phyloP scores from a whole-genome alignment of 2,329 filamentous ascomycete species.

The Diaporthe capsici region DNA sequence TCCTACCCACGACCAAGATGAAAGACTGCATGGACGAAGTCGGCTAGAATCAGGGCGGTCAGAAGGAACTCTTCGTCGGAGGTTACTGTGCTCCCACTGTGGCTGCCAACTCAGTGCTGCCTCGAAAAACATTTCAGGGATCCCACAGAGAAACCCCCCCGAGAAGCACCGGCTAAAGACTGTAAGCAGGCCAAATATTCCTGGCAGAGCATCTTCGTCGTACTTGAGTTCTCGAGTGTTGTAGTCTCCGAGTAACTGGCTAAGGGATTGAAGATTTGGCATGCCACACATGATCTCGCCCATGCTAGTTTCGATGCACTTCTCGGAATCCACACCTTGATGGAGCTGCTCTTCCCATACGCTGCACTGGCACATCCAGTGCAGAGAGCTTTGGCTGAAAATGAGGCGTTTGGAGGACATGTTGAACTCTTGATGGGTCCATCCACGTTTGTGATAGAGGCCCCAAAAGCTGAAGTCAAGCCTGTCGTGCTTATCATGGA shows the following conservation, averaged over 20 bases:
- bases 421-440: conserved; percentile 4
- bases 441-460: neutral
- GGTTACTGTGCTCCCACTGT: neutral
- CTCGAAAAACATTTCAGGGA: conserved; percentile 21
- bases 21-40: neutral
- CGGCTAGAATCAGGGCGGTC: neutral
- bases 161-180: conserved; percentile 3
- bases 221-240: neutral
- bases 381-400: neutral
- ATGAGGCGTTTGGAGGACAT: conserved; percentile 8
- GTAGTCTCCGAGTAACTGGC: neutral
- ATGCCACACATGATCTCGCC: neutral
- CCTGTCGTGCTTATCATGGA: neutral
- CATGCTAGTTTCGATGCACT: neutral
- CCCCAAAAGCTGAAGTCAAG: neutral
- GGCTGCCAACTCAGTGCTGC: conserved; percentile 13
- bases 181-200: neutral
- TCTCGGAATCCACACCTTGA: neutral
- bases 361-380: conserved; percentile 14
- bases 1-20: conserved; percentile 7
- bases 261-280: neutral
- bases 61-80: neutral
- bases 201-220: neutral
- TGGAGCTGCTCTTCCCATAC: neutral
- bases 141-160: neutral